Base-by-base conservation (phyloP, 1,284 basidiomycete species). In the Heterobasidion annosum region DNA sequence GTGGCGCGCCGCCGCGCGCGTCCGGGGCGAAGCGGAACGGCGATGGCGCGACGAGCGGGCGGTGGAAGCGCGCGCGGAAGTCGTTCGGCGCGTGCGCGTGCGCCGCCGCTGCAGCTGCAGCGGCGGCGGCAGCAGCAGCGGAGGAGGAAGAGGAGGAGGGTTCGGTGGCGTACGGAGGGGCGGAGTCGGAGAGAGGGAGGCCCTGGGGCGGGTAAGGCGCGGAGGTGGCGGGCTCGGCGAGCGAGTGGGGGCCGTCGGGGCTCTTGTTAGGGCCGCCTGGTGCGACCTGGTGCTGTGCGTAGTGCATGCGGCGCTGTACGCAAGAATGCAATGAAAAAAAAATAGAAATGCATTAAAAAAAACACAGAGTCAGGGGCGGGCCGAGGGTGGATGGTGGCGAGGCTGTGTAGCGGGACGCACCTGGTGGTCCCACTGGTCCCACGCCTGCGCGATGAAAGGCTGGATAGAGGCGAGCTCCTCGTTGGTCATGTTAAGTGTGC, bases 371-470 rank as follows among this genome's bases (percentile, higher is more conserved):
- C 55, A 50, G 56, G 52, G 53, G 34, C 48, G 50, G 52, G 32
- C 44, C 47, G 18, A 16, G n/a, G 16, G 33, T 13, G 48, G n/a
- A 54, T 43, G 45, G n/a, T 57, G 53, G 58, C 51, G 57, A 52
- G 18, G 52, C 16, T 40, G 33, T 49, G 43, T 34, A 40, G 43
- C 54, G n/a, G 33, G 34, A 63, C 77, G 56, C 61, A 88, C 86
- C 68, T 85, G 81, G 58, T 81, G 79, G 64, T 90, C 83, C 88
- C 88, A 91, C 50, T 84, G 82, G 58, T 91, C 88, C 77, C 85
- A 91, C 19, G 87, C 87, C 51, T 85, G 82, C 3, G 88, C 87
- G 55, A 91, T 85, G 58, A 88, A 74, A 25, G 85, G 84, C 63
- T 91, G 85, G 50, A 91, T 68, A 8, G 83, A 81, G 3, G 81